Base-by-base conservation (phyloP, 108 stramenopile species). In the Schizochytrium sp. region DNA sequence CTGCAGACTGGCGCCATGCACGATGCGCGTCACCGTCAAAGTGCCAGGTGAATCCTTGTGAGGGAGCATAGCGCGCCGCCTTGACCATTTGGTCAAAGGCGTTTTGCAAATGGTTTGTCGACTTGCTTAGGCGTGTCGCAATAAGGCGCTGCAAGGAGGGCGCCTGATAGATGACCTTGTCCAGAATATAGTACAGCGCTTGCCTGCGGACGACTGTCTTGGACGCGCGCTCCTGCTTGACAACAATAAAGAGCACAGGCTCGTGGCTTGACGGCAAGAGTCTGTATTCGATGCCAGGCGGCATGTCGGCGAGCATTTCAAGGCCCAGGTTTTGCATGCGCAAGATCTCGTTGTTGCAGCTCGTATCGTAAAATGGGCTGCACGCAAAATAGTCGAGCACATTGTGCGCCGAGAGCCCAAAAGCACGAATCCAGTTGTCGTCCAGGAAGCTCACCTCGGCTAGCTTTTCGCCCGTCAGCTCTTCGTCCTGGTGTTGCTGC, bases 171-270 rank as follows among this genome's bases (percentile, higher is more conserved):
- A 92, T 92, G 34, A 88, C 88, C 19, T 91, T 91, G 34, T 92
- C 92, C 90, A 92, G 90, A 51, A 92, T 90, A 88, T 92, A 92
- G 90, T 92, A 92, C 55, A 92, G 89, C 18, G 88, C 92, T 57
- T 72, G 91, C 90, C 91, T 91, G 89, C 43, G 88, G 25, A 41
- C 89, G 72, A 57, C 47, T 83, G 45, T 83, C n/a, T 83, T 47
- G 55, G 48, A 58, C 87, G 60, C 58, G 45, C 87, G 83, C 43
- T 89, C 44, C 72, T 87, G 89, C 87, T 90, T 28, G 60, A 69
- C 28, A 0, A 87, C 87, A n/a, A 87, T 58, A 87, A n/a, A 92
- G 89, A 72, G 88, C 89, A n/a, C 91, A 51, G 88, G 91, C 89
- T 60, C 88, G 92, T 44, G 92, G 90, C 25, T 89, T 58, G 57